Evolutionary conservation across 257 asterid genomes (phyloP), one percentile per base, ranked within the genome.

Genomic region (Fraxinus pennsylvanica): DNA sequence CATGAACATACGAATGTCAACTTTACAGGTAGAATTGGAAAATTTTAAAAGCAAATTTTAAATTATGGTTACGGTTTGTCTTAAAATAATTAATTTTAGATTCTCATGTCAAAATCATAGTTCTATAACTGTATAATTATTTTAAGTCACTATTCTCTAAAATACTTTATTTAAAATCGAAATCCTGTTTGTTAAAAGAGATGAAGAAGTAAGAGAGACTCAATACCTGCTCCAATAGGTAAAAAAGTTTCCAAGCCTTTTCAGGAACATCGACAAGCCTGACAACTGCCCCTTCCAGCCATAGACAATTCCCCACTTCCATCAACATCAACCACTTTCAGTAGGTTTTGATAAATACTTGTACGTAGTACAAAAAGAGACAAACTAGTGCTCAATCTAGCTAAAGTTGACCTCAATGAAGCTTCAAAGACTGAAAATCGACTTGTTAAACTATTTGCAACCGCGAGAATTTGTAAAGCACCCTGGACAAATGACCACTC

Each of bases 401-500:
- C 91, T 68, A 96, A 97, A 70, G 97, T 89, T 75, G 99, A 93
- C 86, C 95, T 89, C 86, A 96, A 76, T 27, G 98, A 93, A 76
- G 98, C 98, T 89, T 93, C 99, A 84, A 91, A 96, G 75, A 96
- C 99, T 15, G 99, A 93, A 74, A 87, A 91, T 82, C 98, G 90
- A 85, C 97, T 96, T 21, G 94, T 88, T 83, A 96, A 84, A 82
- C 95, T 83, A 83, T 96, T 97, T 13, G 99, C 85, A 84, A 96
- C 98, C 0, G 95, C 90, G 85, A 96, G 97, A 85, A 93, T 94
- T 85, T 96, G 99, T 78, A 93, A 79, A 80, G 99, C 96, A 33
- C 97, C 98, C 88, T 96, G 99, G 78, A 96, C 97, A 85, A 92
- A 93, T 41, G 98, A 94, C 98, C 97, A 96, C 76, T 93, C 97